Conservation (phyloP, 2,329 filamentous ascomycete species). For the Tolypocladium guangdongense region DNA sequence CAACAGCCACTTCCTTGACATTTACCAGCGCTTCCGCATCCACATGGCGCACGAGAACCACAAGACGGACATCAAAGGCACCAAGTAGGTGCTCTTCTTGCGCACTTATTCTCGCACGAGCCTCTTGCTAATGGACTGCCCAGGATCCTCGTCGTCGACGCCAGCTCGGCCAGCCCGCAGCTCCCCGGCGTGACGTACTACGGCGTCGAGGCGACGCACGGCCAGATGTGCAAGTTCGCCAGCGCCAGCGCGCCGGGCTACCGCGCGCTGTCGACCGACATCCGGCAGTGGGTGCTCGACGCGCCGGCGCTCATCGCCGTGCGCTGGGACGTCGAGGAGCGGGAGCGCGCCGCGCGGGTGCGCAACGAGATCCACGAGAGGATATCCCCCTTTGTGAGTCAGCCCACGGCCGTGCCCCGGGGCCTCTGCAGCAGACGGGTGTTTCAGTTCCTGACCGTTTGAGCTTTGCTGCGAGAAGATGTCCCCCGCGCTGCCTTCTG, state of each 20-base stretch:
- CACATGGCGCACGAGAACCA: slow-evolving; percentile 70
- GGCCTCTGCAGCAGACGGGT: neutral
- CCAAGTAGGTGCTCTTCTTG: slow-evolving; percentile 29
- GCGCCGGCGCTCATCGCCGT: slow-evolving; percentile 42
- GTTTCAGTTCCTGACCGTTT: neutral
- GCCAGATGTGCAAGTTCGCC: slow-evolving; percentile 62
- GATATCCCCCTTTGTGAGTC: slow-evolving; percentile 18
- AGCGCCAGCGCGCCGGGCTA: slow-evolving; percentile 56
- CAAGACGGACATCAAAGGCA: slow-evolving; percentile 57
- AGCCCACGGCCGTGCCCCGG: neutral
- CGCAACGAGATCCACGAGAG: slow-evolving; percentile 35
- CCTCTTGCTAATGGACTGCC: neutral
- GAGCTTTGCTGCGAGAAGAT: neutral
- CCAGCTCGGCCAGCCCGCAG: slow-evolving; percentile 57
- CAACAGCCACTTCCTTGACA: slow-evolving; percentile 60
- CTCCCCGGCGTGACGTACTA: slow-evolving; percentile 61
- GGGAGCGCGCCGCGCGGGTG: slow-evolving; percentile 34
- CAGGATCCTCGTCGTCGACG: slow-evolving; percentile 54
- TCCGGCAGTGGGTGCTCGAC: slow-evolving; percentile 40
- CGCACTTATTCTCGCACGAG: neutral
- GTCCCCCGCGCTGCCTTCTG: neutral
- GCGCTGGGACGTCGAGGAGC: slow-evolving; percentile 51
- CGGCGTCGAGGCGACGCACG: slow-evolving; percentile 65
- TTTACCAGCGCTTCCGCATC: slow-evolving; percentile 59
- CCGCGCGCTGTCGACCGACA: slow-evolving; percentile 34